Evolutionary conservation across 169 alveolate species (phyloP).

Genomic region (Miamiensis avidus): DNA sequence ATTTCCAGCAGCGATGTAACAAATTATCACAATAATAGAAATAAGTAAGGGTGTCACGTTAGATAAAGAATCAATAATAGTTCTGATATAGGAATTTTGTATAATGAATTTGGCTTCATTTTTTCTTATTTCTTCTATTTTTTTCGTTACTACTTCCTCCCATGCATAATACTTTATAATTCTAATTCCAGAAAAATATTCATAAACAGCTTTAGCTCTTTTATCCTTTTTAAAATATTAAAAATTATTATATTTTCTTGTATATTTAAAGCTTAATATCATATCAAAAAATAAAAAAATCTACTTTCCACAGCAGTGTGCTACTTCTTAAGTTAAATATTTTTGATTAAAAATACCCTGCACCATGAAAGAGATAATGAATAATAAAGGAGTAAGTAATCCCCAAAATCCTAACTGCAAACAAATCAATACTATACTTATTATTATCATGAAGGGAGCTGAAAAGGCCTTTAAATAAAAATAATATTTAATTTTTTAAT

Average conservation of each 20-base stretch:
- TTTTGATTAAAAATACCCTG: not conserved
- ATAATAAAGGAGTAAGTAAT: conserved; percentile 15
- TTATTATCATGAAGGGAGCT: conserved; percentile 5
- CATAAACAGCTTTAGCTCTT: conserved; percentile 66
- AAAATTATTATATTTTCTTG: too few species aligned
- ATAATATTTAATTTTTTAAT: too few species aligned
- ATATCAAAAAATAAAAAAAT: too few species aligned
- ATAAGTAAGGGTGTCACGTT: conserved; percentile 14
- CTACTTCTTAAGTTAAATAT: not conserved
- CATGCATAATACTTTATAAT: conserved; percentile 68
- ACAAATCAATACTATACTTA: conserved; percentile 8
- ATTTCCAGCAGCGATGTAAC: conserved; percentile 13
- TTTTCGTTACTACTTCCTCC: conserved; percentile 55
- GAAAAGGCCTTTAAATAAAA: too few species aligned
- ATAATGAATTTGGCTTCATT: conserved; percentile 44
- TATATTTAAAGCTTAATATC: too few species aligned
- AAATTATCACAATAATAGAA: conserved; percentile 10
- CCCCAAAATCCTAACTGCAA: not conserved
- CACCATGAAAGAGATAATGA: not conserved
- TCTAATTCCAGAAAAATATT: conserved; percentile 68
- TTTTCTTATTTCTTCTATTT: conserved; percentile 55
- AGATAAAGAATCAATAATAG: conserved; percentile 1
- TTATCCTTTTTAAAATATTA: conserved; percentile 36
- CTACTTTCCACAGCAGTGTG: not conserved
- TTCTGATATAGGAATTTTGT: conserved; percentile 3